Base-by-base conservation (phyloP, 1,139 yeast species). In the Yamadazyma triangularis region DNA sequence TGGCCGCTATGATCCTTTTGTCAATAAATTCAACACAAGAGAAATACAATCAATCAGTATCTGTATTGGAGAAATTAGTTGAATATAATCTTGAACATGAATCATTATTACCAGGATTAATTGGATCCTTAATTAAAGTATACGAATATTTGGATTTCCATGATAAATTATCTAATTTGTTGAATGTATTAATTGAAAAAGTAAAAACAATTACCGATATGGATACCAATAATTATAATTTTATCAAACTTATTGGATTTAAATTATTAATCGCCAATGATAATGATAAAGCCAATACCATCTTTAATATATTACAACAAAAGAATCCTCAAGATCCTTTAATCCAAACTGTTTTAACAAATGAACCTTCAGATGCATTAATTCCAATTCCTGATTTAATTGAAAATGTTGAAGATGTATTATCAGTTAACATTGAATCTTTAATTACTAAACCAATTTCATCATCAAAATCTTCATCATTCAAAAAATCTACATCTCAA, bases 181-280 rank as follows among this genome's bases (percentile, higher is more conserved):
- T 50, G 29, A 51, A 51, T 7, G 48, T 46, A 28, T 43, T 54
- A 13, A 31, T 48, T 10, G 33, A 40, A 9, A 42, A 47, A 2
- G 41, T 51, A 18, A 39, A 49, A 38, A 41, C 44, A 27, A 13
- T 12, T 11, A 15, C 20, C 4, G 25, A 47, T 12, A 44, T 56
- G 13, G 48, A 51, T 15, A 51, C 36, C 4, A 51, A 53, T 35
- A 49, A 60, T 30, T 56, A 52, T 32, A 56, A 62, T 29, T 72
- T 71, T 38, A 60, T 70, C 45, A 73, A 68, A 39, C 61, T 63
- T 27, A 48, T 77, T 27, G 77, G 71, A 1, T 66, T 77, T 41
- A 69, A 74, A 40, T 55, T 69, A 30, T 54, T 64, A 33, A 53
- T 64, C 31, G 33, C 60, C 16, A 47, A 45, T 10, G 59, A 65